Conservation (phyloP, 129 eudicot species). For the Centaurea solstitialis region DNA sequence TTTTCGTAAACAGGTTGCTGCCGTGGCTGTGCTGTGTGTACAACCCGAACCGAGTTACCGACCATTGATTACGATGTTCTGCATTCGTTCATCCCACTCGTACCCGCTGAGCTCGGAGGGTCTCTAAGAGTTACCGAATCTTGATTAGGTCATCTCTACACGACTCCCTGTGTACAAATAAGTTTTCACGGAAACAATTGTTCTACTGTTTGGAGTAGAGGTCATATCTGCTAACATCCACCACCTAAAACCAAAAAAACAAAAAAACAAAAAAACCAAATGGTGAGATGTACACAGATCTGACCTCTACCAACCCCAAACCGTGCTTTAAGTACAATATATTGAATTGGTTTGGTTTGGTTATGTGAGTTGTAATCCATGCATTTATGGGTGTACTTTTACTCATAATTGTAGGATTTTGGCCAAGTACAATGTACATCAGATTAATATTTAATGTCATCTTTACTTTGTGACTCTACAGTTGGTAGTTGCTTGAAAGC, state of each 20-base stretch:
- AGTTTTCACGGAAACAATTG: constrained; percentile 7
- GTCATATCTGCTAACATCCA: neutral
- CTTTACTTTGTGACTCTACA: constrained; percentile 28
- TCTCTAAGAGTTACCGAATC: constrained; percentile 54
- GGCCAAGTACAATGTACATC: constrained; percentile 17
- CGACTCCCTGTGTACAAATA: constrained; percentile 7
- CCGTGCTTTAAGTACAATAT: too few relatives aligned
- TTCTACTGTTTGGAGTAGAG: neutral
- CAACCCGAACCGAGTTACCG: constrained; percentile 98
- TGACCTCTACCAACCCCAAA: neutral
- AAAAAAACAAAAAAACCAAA: neutral
- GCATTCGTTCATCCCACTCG: constrained; percentile 92
- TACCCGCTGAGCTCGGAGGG: constrained; percentile 88
- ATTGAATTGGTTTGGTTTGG: neutral
- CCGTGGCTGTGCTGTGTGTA: constrained; percentile 91
- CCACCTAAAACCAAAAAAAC: neutral
- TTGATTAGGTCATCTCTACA: neutral
- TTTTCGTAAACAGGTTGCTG: constrained; percentile 67
- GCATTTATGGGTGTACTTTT: constrained; percentile 21
- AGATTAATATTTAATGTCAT: constrained; percentile 30
- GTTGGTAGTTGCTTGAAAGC: constrained; percentile 27
- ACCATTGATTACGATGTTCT: constrained; percentile 91
- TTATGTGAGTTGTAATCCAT: constrained; percentile 5
- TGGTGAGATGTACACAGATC: neutral
- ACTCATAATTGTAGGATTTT: neutral